A percentile compares a stretch with the other conserved stretches of the same genome.
Evolutionary conservation across 2,329 filamentous ascomycete genomes (phyloP).

Genomic region (Neonectria neomacrospora): DNA sequence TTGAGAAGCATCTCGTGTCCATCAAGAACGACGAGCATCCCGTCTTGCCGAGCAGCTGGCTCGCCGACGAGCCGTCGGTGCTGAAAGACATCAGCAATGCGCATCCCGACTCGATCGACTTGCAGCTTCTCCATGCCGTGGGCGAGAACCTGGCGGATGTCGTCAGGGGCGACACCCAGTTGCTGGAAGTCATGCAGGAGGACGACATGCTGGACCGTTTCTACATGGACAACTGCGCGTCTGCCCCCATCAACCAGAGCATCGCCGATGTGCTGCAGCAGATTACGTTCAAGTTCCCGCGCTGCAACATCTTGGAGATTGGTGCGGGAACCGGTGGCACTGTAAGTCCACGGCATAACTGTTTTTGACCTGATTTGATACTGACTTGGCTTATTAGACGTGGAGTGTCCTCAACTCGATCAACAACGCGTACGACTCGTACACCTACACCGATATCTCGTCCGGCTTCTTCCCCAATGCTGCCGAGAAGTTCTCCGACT

Average conservation of each 20-base stretch:
- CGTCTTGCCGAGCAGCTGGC: constrained; percentile 21
- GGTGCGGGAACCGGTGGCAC: constrained; percentile 26
- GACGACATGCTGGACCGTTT: constrained; percentile 29
- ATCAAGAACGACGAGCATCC: constrained; percentile 18
- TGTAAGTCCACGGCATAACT: background rate
- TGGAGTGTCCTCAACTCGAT: constrained; percentile 19
- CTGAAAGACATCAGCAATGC: constrained; percentile 13
- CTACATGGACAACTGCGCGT: constrained; percentile 28
- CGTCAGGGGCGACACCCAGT: constrained; percentile 20
- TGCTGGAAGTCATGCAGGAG: constrained; percentile 29
- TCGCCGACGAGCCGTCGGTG: constrained; percentile 14
- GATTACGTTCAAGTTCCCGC: constrained; percentile 25
- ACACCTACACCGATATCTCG: constrained; percentile 55
- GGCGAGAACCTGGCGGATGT: constrained; percentile 24
- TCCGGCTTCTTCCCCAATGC: constrained; percentile 51
- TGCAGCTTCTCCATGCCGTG: constrained; percentile 27
- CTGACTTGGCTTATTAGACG: background rate
- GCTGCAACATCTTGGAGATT: constrained; percentile 22
- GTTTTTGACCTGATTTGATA: background rate
- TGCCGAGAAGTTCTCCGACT: constrained; percentile 38
- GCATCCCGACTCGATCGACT: constrained; percentile 22
- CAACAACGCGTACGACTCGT: constrained; percentile 29
- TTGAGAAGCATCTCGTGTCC: constrained; percentile 22
- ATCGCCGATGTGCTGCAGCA: constrained; percentile 24
- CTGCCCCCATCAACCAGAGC: constrained; percentile 20